These are phyloP conservation scores for Sclerotinia borealis DNA, from an alignment of 2,329 filamentous ascomycete species.

Conservation along the genomic window DNA sequence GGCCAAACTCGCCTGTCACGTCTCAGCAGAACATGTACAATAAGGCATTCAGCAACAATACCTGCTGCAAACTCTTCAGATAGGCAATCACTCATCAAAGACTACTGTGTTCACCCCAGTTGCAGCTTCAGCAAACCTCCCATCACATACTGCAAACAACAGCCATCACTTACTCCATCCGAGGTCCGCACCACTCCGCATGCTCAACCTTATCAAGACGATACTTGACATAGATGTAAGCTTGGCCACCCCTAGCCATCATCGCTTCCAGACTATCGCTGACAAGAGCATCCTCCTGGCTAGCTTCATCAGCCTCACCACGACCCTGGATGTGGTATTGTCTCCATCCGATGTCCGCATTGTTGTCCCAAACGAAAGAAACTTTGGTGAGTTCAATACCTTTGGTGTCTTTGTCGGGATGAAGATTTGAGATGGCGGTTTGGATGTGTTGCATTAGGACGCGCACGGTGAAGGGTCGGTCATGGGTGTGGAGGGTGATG, in stretches of 20 bases:
- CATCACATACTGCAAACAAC: neutral
- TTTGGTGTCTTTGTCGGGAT: neutral
- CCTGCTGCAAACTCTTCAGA: neutral
- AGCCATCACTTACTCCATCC: neutral
- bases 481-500: neutral
- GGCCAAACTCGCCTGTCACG: no score
- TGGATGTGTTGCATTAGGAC: neutral
- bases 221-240: neutral
- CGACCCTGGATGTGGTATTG: neutral
- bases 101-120: neutral
- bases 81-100: neutral
- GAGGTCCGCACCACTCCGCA: neutral
- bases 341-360: no score
- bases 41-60: no score
- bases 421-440: neutral
- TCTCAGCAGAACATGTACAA: no score
- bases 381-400: neutral
- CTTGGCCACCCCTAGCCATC: neutral
- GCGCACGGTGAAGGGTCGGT: neutral
- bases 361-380: neutral
- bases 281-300: neutral
- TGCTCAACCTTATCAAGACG: neutral
- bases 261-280: neutral
- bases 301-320: neutral
- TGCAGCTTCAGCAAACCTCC: neutral